Evolutionary conservation across 257 asterid species (phyloP), one percentile per base, ranked within the genome.

Genomic region (Phtheirospermum japonicum): DNA sequence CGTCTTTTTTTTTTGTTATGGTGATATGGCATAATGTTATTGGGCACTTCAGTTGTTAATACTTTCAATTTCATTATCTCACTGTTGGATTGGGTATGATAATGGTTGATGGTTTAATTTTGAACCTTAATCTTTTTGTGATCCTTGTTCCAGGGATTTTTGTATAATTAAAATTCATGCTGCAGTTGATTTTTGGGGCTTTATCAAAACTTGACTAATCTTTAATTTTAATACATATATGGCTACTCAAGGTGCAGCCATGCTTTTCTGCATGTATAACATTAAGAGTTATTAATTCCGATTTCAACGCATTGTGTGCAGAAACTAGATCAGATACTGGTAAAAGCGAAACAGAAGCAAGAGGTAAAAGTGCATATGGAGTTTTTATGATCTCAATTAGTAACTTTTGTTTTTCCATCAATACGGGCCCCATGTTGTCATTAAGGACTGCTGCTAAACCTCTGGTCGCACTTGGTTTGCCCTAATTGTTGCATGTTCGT

Each of bases 341-440:
- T 57, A 42, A 89, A 86, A 74, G 95, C 95, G 6, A 86, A 79
- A 73, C 79, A 80, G 69, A 77, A 69, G 53, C 87, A 85, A 71
- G 86, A 89, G 97, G 99, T 92, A 89, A 14, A n/a, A 62, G 4
- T 70, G 50, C 54, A 57, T 56, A 65, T 58, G 46, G 17, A 49
- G 9, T 62, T 74, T 63, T 52, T 32, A 45, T 19, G 4, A 18
- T 45, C 7, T 19, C 53, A 23, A 64, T 49, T 65, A 17, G 20
- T 42, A 34, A 18, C 8, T 9, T 14, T n/a, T 54, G 9, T 13
- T 46, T 48, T 48, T 16, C 26, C 30, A 19, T 48, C 17, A 8
- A 8, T 18, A 40, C 10, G 39, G 7, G 57, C 16, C 51, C 49
- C 45, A 10, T 14, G 34, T 30, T 58, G 4, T 48, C 39, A 67